Evolutionary conservation across 441 rosid genomes (phyloP).

Genomic region (Erodium moschatum): DNA sequence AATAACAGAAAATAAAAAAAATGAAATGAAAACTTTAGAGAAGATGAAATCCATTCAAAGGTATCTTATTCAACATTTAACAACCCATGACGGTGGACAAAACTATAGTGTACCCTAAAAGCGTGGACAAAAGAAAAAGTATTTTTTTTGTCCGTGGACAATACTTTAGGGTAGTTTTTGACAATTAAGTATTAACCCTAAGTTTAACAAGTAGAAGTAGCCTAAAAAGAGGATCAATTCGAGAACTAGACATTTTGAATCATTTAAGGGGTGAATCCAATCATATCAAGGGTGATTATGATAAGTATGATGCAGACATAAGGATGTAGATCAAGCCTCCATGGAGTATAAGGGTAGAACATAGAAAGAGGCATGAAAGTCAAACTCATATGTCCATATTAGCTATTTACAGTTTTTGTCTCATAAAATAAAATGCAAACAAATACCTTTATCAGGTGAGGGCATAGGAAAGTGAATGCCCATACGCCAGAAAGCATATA

Average conservation of each 20-base stretch:
- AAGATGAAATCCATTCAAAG: background rate
- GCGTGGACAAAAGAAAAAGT: no score
- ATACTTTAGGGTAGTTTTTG: no score
- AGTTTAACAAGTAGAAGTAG: background rate
- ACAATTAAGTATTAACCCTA: no score
- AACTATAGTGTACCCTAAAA: no score
- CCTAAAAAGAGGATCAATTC: background rate
- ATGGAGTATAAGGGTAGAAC: background rate
- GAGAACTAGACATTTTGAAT: background rate
- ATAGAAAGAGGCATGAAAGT: background rate
- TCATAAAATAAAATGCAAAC: slow-evolving; percentile 12
- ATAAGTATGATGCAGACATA: background rate
- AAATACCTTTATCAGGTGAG: slow-evolving; percentile 76
- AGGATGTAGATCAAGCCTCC: background rate
- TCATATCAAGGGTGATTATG: background rate
- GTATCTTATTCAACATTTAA: background rate
- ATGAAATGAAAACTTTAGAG: slow-evolving; percentile 1
- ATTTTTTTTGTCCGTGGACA: no score
- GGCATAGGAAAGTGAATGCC: slow-evolving; percentile 99
- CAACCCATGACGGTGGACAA: no score
- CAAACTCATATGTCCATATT: background rate
- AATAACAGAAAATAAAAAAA: background rate
- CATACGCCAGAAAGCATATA: slow-evolving; percentile 99
- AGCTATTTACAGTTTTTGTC: background rate
- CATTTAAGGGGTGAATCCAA: background rate